Conservation (phyloP, 2,329 filamentous ascomycete species). For the Pseudocercospora vitis region DNA sequence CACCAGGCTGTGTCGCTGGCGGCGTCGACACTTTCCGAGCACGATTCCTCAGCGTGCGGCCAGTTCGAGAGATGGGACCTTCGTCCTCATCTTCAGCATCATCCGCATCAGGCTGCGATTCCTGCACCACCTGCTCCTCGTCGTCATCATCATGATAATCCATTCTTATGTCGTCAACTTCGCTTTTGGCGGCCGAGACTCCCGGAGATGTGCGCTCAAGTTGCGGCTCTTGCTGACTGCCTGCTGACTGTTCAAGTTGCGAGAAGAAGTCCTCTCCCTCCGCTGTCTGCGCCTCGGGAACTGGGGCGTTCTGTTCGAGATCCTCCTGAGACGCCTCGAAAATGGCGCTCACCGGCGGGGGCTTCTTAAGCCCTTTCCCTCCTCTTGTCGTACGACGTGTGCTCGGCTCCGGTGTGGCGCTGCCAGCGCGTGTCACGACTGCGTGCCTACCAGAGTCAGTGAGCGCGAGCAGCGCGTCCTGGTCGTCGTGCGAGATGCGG, state of each 20-base stretch:
- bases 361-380: conserved; percentile 51
- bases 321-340: conserved; percentile 57
- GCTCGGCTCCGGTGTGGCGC: conserved; percentile 51
- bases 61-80: conserved; percentile 49
- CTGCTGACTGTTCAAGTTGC: conserved; percentile 30
- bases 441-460: conserved; percentile 61
- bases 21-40: conserved; percentile 35
- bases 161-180: conserved; percentile 36
- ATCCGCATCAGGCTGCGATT: conserved; percentile 40
- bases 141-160: conserved; percentile 41
- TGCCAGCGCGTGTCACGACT: conserved; percentile 55
- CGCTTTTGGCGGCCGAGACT: conserved; percentile 25
- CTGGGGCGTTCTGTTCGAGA: conserved; percentile 40
- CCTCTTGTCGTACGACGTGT: conserved; percentile 45
- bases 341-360: conserved; percentile 48
- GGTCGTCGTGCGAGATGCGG: conserved; percentile 59
- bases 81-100: conserved; percentile 61
- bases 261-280: conserved; percentile 38
- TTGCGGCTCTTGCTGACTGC: conserved; percentile 34
- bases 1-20: conserved; percentile 35
- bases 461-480: conserved; percentile 57
- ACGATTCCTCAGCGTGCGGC: conserved; percentile 40
- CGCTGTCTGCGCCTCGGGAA: conserved; percentile 25
- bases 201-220: conserved; percentile 34
- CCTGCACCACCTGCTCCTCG: conserved; percentile 45